Base-by-base conservation (phyloP, 345 rosid genomes). In the Camelina laxa region DNA sequence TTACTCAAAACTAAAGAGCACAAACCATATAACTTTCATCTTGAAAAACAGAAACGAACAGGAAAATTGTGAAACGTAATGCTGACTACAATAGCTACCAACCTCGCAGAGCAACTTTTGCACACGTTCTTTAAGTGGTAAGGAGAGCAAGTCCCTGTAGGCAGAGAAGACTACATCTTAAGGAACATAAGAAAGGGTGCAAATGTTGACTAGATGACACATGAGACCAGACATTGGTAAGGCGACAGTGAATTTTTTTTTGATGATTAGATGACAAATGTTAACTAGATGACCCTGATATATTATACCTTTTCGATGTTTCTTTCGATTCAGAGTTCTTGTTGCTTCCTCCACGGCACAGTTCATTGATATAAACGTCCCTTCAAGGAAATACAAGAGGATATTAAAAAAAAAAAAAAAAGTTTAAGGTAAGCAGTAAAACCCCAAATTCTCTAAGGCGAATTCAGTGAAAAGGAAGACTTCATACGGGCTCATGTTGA, bases 101-200 rank as follows among this genome's bases (percentile, higher is more conserved):
- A 94, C 97, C 97, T 92, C 86, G 45, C 76, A 74, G 38, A 95
- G 87, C 78, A 95, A 48, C 80, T 79, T 89, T 87, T 84, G 78
- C 51, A 92, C 11, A 16, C 91, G 95, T 63, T 89, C 96, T 74
- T 87, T 89, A 49, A 85, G 76, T 11, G 98, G 82, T 78, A 87
- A 62, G 30, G 89, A 79, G 60, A 84, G 80, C 75, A 95, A 80
- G 53, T 16, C 68, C 91, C 97, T 94, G 97, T 75, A 85, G 73
- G 48, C 71, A 75, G 47, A 75, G 47, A 58, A 48, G 56, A 33
- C 12, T 53, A 73, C 59, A 42, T 49, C 19, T 12, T 53, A 63
- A 56, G n/a, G 9, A 71, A 14, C 35, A 4, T 38, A 62, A 50
- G 47, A 39, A 65, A 63, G n/a, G 16, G 19, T 35, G 54, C n/a